A percentile compares a stretch with the other conserved stretches of the same genome.
These are phyloP conservation scores for Platismatia glauca DNA, from an alignment of 495 filamentous ascomycete genomes.

Conservation along the genomic window DNA sequence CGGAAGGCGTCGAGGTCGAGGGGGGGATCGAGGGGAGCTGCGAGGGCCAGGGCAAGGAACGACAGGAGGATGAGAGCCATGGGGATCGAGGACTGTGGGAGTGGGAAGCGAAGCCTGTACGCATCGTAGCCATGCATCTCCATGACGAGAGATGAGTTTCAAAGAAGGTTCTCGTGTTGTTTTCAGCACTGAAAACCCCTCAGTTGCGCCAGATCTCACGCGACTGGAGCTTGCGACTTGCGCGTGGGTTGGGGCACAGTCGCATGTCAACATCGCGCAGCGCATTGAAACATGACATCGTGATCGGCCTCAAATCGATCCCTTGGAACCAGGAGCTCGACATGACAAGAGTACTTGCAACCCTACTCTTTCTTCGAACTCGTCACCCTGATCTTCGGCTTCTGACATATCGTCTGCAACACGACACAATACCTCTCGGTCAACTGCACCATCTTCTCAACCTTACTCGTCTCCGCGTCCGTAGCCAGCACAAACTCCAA, in stretches of 20 bases:
- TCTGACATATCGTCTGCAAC: conserved; percentile 31
- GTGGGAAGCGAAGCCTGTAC: neutral
- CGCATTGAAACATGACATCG: neutral
- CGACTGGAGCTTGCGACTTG: neutral
- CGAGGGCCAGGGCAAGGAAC: neutral
- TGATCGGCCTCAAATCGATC: neutral
- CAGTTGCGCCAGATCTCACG: neutral
- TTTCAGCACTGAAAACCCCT: neutral
- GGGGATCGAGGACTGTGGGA: neutral
- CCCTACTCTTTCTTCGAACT: neutral
- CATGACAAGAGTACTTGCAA: too few species aligned
- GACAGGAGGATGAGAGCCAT: neutral
- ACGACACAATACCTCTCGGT: conserved; percentile 34
- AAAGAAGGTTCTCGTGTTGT: too few species aligned
- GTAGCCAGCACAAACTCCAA: conserved; percentile 28
- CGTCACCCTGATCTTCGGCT: conserved; percentile 18
- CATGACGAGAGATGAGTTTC: neutral
- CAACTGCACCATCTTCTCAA: conserved; percentile 32
- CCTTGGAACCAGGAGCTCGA: neutral
- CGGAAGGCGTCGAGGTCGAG: neutral
- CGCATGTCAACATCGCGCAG: neutral
- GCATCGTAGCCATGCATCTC: neutral
- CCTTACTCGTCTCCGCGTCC: conserved; percentile 25
- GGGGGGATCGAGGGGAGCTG: neutral
- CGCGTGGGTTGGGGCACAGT: neutral